Evolutionary conservation across 2,329 filamentous ascomycete species (phyloP).

Genomic region (Penicillium paneum): DNA sequence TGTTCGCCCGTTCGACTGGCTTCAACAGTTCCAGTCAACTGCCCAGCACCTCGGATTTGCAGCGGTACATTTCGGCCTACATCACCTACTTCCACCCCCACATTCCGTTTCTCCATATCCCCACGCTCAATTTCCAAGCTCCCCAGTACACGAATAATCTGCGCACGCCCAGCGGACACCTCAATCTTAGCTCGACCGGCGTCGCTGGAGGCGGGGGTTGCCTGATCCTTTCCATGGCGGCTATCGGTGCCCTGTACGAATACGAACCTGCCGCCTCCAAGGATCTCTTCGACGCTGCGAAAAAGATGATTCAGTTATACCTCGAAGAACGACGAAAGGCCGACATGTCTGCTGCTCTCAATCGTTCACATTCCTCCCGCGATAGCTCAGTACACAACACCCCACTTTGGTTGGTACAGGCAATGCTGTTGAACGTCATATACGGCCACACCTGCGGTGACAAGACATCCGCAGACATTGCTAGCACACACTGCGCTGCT

Average conservation of each 20-base stretch:
- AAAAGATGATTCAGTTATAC: constrained; percentile 92
- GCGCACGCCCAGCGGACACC: constrained; percentile 54
- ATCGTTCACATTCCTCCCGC: constrained; percentile 50
- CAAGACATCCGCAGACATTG: constrained; percentile 84
- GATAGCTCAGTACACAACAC: constrained; percentile 69
- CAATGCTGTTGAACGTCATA: constrained; percentile 93
- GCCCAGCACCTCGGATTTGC: constrained; percentile 79
- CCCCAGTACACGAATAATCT: constrained; percentile 61
- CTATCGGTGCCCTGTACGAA: constrained; percentile 84
- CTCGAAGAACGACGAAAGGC: constrained; percentile 86
- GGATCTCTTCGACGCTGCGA: constrained; percentile 86
- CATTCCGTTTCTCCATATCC: constrained; percentile 87
- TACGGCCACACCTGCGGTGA: constrained; percentile 95
- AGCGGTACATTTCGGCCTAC: constrained; percentile 86
- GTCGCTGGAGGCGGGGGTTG: constrained; percentile 78
- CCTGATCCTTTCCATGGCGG: constrained; percentile 80
- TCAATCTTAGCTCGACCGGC: constrained; percentile 52
- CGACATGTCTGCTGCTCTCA: constrained; percentile 65
- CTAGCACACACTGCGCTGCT: constrained; percentile 85
- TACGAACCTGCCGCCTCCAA: constrained; percentile 74
- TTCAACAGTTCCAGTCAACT: constrained; percentile 53
- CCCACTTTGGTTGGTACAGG: constrained; percentile 91
- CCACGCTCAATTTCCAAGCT: constrained; percentile 85
- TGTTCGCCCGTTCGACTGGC: constrained; percentile 34
- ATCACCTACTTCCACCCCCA: constrained; percentile 92